phyloP scores from a whole-genome alignment of 164 flowering plant genomes.

The Umbellularia californica region DNA sequence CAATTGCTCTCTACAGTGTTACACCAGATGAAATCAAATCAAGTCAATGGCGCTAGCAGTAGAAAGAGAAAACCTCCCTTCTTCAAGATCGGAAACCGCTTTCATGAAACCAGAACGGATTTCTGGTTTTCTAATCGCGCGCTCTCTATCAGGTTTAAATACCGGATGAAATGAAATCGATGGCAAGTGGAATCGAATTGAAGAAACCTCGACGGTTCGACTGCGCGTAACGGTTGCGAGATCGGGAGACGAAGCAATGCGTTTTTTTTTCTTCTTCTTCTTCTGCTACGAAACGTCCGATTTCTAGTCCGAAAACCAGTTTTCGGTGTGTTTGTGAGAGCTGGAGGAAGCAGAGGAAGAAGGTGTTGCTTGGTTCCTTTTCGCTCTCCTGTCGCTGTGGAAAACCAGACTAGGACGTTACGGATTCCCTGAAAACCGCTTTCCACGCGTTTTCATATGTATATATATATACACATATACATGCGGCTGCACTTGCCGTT shows the following conservation, averaged over 20 bases:
- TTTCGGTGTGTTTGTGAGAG: no score
- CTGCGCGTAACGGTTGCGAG: background rate
- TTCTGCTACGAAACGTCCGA: background rate
- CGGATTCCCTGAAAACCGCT: constrained; percentile 1
- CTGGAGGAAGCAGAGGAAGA: no score
- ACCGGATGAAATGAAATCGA: background rate
- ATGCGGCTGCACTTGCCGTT: no score
- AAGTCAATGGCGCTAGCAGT: no score
- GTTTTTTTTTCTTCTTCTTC: no score
- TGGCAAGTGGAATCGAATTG: background rate
- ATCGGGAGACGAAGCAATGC: background rate
- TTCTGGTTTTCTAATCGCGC: no score
- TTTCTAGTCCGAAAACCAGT: constrained; percentile 5
- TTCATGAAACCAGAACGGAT: no score
- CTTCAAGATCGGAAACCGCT: background rate
- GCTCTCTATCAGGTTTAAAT: no score
- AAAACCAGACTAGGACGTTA: constrained; percentile 11
- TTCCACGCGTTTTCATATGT: constrained; percentile 2
- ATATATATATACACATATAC: no score
- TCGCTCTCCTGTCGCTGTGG: background rate
- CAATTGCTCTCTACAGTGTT: no score
- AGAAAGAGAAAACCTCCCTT: background rate
- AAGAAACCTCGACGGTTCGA: constrained; percentile 1
- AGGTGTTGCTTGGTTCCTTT: no score
- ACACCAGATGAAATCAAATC: no score